These are phyloP conservation scores for Amanita muscaria DNA, from an alignment of 768 basidiomycete genomes.

Conservation along the genomic window DNA sequence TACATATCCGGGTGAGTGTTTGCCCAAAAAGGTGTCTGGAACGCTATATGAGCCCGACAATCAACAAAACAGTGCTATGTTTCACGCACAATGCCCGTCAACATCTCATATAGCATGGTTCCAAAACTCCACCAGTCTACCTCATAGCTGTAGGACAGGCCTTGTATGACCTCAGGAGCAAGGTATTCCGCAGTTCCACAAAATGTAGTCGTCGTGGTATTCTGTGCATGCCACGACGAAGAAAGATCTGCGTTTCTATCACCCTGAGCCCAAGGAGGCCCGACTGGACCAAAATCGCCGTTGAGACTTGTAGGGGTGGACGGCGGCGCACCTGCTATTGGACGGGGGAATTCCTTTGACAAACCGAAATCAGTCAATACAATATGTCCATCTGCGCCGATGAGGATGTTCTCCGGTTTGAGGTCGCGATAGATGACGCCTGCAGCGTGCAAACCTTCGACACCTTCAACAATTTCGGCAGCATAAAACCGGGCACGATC, in stretches of 20 bases:
- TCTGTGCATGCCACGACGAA: constrained; percentile 49
- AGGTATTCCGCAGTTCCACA: constrained; percentile 96
- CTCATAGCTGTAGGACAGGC: constrained; percentile 82
- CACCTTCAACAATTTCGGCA: constrained; percentile 93
- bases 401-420: constrained; percentile 95
- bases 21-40: constrained; percentile 86
- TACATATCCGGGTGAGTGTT: constrained; percentile 95
- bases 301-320: constrained; percentile 45
- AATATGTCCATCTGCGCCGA: constrained; percentile 90
- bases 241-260: constrained; percentile 46
- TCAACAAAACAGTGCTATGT: constrained; percentile 4
- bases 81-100: constrained; percentile 72
- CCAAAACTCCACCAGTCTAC: constrained; percentile 99
- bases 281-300: constrained; percentile 44
- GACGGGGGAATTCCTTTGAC: constrained; percentile 81
- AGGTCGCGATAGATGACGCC: constrained; percentile 98
- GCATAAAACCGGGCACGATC: constrained; percentile 96
- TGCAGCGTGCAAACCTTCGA: constrained; percentile 86
- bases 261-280: constrained; percentile 75
- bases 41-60: constrained; percentile 10
- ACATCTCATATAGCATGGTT: constrained; percentile 96
- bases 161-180: constrained; percentile 94
- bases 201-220: constrained; percentile 77
- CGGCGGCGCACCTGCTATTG: constrained; percentile 38
- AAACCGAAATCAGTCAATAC: constrained; percentile 96